These are phyloP conservation scores for Rhynchosporium agropyri DNA, from an alignment of 2,329 filamentous ascomycete species.

Conservation along the genomic window DNA sequence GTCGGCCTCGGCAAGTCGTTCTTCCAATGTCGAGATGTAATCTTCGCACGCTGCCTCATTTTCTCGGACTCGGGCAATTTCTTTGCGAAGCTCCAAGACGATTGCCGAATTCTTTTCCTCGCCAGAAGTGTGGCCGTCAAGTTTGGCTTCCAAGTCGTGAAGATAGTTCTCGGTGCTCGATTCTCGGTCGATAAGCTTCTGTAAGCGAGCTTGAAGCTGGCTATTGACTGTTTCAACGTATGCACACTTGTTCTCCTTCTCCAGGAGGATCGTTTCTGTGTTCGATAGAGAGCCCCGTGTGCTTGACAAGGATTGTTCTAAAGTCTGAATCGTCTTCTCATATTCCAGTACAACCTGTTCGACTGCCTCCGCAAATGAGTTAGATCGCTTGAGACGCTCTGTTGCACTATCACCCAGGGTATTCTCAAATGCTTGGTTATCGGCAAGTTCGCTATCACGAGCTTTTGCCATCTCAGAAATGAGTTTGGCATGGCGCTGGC, in stretches of 20 bases:
- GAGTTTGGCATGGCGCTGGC: conserved; percentile 90
- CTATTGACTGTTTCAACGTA: conserved; percentile 91
- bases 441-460: conserved; percentile 66
- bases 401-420: conserved; percentile 76
- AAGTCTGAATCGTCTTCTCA: conserved; percentile 94
- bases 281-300: conserved; percentile 81
- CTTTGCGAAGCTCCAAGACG: conserved; percentile 85
- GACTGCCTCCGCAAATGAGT: conserved; percentile 92
- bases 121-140: conserved; percentile 86
- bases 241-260: conserved; percentile 91
- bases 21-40: conserved; percentile 95
- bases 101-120: conserved; percentile 91
- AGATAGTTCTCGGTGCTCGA: conserved; percentile 90
- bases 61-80: conserved; percentile 83
- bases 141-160: conserved; percentile 84
- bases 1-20: conserved; percentile 91
- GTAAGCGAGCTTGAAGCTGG: conserved; percentile 86
- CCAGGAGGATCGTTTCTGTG: conserved; percentile 83
- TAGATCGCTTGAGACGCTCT: conserved; percentile 89
- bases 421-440: conserved; percentile 60
- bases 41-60: conserved; percentile 91
- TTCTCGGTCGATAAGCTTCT: conserved; percentile 91
- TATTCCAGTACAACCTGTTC: conserved; percentile 97
- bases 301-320: conserved; percentile 88
- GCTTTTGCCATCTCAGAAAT: conserved; percentile 92